A percentile compares a stretch with the other conserved stretches of the same genome.
These are phyloP conservation scores for Tricholoma sp. DNA, from an alignment of 768 basidiomycete genomes.

Conservation along the genomic window DNA sequence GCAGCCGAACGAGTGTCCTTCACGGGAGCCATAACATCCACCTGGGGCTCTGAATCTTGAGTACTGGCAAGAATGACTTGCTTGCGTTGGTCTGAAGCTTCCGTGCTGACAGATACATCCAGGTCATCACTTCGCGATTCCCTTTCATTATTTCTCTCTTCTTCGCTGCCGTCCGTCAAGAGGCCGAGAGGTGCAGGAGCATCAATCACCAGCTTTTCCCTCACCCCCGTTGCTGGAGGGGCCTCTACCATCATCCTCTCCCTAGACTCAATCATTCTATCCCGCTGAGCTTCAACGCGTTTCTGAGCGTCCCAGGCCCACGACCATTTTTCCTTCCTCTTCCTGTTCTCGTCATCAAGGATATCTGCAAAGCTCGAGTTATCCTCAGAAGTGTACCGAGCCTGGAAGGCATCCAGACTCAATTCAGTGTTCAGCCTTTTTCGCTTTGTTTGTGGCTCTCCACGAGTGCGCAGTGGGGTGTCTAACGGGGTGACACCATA, in stretches of 20 bases:
- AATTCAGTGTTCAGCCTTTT: slow-evolving; percentile 54
- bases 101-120: slow-evolving; percentile 16
- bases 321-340: slow-evolving; percentile 70
- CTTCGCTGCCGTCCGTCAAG: slow-evolving; percentile 34
- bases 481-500: slow-evolving; percentile 54
- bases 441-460: slow-evolving; percentile 49
- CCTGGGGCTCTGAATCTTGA: slow-evolving; percentile 22
- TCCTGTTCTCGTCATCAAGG: slow-evolving; percentile 82
- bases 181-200: slow-evolving; percentile 50
- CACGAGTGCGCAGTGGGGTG: slow-evolving; percentile 52
- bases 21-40: slow-evolving; percentile 76
- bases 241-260: slow-evolving; percentile 72
- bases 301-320: slow-evolving; percentile 97
- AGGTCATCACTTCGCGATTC: slow-evolving; percentile 18
- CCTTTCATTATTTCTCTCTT: slow-evolving; percentile 20
- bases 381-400: slow-evolving; percentile 92
- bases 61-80: slow-evolving; percentile 22
- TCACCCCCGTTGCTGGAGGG: slow-evolving; percentile 54
- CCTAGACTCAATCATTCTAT: slow-evolving; percentile 60
- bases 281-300: slow-evolving; percentile 64
- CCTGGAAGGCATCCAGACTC: slow-evolving; percentile 83
- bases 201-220: slow-evolving; percentile 64
- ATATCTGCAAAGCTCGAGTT: slow-evolving; percentile 96
- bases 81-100: slow-evolving; percentile 17
- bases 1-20: slow-evolving; percentile 68